phyloP scores from a whole-genome alignment of 345 rosid species.

The Hibiscus trionum region DNA sequence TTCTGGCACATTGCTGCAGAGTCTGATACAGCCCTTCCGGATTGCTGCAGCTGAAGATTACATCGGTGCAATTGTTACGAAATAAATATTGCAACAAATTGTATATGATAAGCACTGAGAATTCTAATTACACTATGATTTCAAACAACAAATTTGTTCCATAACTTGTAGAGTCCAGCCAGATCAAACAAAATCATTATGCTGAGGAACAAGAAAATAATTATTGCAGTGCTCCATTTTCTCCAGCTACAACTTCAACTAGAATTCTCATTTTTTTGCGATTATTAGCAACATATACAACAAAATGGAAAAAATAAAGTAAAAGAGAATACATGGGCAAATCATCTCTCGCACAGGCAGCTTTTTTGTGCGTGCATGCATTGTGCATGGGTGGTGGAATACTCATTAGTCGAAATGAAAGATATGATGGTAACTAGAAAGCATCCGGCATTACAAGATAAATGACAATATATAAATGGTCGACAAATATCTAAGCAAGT shows the following conservation, averaged over 20 bases:
- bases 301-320: background rate
- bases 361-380: background rate
- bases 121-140: background rate
- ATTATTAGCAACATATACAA: background rate
- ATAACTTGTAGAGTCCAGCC: background rate
- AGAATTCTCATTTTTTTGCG: background rate
- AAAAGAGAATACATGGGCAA: background rate
- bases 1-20: conserved; percentile 46
- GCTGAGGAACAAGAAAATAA: background rate
- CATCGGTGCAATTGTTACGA: no score
- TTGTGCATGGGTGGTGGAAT: background rate
- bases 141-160: background rate
- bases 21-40: conserved; percentile 35
- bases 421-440: background rate
- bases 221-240: no score
- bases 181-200: background rate
- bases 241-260: background rate
- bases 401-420: background rate
- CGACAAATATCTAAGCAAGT: background rate
- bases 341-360: background rate
- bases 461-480: background rate
- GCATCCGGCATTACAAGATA: background rate
- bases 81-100: no score
- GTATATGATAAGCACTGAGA: no score
- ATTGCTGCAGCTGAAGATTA: conserved; percentile 40